Percentiles rank a stretch among this genome's conserved stretches.
Conservation (phyloP, 257 asterid species). For the Ligustrum vulgare region DNA sequence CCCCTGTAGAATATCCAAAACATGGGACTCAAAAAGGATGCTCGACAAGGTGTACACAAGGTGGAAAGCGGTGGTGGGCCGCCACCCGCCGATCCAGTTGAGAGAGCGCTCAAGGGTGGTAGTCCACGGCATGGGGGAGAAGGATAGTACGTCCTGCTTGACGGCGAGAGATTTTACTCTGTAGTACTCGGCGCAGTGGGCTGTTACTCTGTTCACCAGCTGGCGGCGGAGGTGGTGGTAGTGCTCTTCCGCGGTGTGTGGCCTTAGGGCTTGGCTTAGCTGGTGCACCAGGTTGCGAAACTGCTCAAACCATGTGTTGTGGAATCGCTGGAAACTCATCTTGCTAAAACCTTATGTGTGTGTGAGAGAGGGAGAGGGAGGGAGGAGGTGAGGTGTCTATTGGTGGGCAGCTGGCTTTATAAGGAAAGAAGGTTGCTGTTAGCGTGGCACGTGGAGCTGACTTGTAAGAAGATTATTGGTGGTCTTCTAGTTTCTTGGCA, state of each 20-base stretch:
- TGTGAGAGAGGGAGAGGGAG: too few species aligned
- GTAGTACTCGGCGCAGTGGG: slow-evolving; percentile 62
- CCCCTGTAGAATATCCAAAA: slow-evolving; percentile 63
- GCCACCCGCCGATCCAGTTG: slow-evolving; percentile 85
- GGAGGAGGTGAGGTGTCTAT: too few species aligned
- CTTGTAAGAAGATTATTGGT: too few species aligned
- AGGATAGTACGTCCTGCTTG: slow-evolving; percentile 41
- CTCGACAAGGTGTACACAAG: slow-evolving; percentile 70
- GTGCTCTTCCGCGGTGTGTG: slow-evolving; percentile 40
- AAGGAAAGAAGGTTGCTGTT: too few species aligned
- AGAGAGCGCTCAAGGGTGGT: slow-evolving; percentile 66
- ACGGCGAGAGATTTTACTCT: slow-evolving; percentile 42
- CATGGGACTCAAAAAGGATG: slow-evolving; percentile 67
- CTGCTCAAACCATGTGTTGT: too few species aligned
- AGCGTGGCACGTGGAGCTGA: too few species aligned
- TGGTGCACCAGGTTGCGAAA: too few species aligned
- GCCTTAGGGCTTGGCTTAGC: too few species aligned
- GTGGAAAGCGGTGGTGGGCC: slow-evolving; percentile 88
- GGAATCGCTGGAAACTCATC: too few species aligned
- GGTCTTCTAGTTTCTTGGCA: too few species aligned
- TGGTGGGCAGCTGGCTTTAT: too few species aligned
- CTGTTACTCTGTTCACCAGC: slow-evolving; percentile 37
- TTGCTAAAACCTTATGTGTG: too few species aligned
- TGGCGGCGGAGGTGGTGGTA: slow-evolving; percentile 32
- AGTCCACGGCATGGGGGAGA: slow-evolving; percentile 63